Conservation (phyloP, 441 rosid species). For the Brassica balearica region DNA sequence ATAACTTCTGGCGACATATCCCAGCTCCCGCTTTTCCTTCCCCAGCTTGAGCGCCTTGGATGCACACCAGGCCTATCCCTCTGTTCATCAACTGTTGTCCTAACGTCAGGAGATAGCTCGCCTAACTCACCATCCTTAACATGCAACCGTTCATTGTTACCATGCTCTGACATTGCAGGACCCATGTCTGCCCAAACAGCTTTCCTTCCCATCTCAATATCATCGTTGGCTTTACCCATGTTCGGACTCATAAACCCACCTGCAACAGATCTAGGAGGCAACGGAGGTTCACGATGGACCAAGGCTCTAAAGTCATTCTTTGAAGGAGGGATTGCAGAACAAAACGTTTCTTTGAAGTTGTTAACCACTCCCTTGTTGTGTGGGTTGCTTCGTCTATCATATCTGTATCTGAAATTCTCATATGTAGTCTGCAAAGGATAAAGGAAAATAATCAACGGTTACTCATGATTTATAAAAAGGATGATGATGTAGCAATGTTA, state of each 20-base stretch:
- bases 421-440: slow-evolving; percentile 60
- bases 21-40: slow-evolving; percentile 98
- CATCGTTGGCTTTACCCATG: slow-evolving; percentile 81
- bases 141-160: slow-evolving; percentile 61
- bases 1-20: slow-evolving; percentile 94
- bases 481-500: slow-evolving; percentile 26
- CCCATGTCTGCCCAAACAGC: slow-evolving; percentile 85
- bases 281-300: slow-evolving; percentile 59
- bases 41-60: slow-evolving; percentile 94
- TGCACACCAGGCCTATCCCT: slow-evolving; percentile 68
- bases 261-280: slow-evolving; percentile 59
- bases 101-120: slow-evolving; percentile 70
- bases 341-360: slow-evolving; percentile 60
- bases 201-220: slow-evolving; percentile 90
- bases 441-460: slow-evolving; percentile 1
- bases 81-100: slow-evolving; percentile 68
- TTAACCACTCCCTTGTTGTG: slow-evolving; percentile 62
- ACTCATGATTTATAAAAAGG: neutral
- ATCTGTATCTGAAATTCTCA: slow-evolving; percentile 69
- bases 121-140: slow-evolving; percentile 81
- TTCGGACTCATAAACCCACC: slow-evolving; percentile 87
- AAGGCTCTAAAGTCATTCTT: slow-evolving; percentile 52
- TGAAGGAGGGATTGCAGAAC: slow-evolving; percentile 44
- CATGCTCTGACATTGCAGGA: slow-evolving; percentile 56
- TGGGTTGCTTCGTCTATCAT: slow-evolving; percentile 63